Evolutionary conservation across 139 green algal species (phyloP).

Genomic region (Picochlorum costavermella): DNA sequence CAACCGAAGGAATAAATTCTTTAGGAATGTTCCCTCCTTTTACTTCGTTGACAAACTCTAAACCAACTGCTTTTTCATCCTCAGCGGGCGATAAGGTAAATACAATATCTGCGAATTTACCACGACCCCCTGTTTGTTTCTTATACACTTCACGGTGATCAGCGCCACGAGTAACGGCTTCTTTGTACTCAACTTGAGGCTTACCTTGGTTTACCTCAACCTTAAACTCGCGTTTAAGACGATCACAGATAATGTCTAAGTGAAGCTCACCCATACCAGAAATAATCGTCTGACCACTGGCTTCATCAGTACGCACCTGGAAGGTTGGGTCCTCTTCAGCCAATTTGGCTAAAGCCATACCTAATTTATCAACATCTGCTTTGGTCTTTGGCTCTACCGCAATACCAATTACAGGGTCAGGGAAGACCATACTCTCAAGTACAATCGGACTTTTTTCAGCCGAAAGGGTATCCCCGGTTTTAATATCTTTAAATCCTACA

Average conservation of each 20-base stretch:
- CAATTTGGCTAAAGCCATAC: slow-evolving; percentile 88
- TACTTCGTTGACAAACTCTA: slow-evolving; percentile 92
- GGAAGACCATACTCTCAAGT: slow-evolving; percentile 99
- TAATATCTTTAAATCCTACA: slow-evolving; percentile 90
- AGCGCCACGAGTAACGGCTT: slow-evolving; percentile 72
- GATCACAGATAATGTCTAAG: slow-evolving; percentile 97
- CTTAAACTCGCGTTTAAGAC: slow-evolving; percentile 95
- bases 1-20: slow-evolving; percentile 97
- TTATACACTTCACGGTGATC: slow-evolving; percentile 95
- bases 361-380: slow-evolving; percentile 94
- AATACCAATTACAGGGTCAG: slow-evolving; percentile 98
- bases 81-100: slow-evolving; percentile 93
- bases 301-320: slow-evolving; percentile 71
- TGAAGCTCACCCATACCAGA: slow-evolving; percentile 99
- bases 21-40: slow-evolving; percentile 93
- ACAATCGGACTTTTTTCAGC: slow-evolving; percentile 83
- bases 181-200: slow-evolving; percentile 96
- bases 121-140: slow-evolving; percentile 94
- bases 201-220: slow-evolving; percentile 83
- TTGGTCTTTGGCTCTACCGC: slow-evolving; percentile 98
- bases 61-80: slow-evolving; percentile 82
- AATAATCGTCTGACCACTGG: slow-evolving; percentile 93
- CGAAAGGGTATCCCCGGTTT: slow-evolving; percentile 94
- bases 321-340: slow-evolving; percentile 97
- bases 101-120: slow-evolving; percentile 93